Base-by-base conservation (phyloP, 176 grass and related monocot species). In the Tuctoria greenei region DNA sequence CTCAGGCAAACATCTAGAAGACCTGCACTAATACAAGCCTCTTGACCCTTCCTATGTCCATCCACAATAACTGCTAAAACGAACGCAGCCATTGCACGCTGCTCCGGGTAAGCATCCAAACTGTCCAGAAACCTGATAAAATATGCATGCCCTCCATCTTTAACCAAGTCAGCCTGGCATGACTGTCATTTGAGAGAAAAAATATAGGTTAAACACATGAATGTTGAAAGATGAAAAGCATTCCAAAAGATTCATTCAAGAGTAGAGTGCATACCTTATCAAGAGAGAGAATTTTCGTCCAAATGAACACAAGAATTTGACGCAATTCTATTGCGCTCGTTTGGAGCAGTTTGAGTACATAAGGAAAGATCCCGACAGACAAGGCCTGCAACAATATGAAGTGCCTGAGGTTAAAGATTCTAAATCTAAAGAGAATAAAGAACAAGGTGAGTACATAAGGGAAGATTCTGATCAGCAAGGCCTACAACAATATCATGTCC, bases 281-380 rank as follows among this genome's bases (percentile, higher is more conserved):
- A 66, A 99, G 91, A 51, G 95, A 90, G 67, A 99, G 91, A 82
- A 99, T 99, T 84, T 99, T 99, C 69, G 95, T 99, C 95, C 95
- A 99, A 82, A 99, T 95, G 71, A 99, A 99, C 52, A 99, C 91
- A 76, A 99, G 91, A 82, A 99, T 99, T 87, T 99, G 95, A 16
- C 89, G 91, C 66, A 99, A 64, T 65, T 99, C 95, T 58, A 85
- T 74, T 6, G 91, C 95, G 75, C 89, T 92, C 82, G 95, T 99
- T 92, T 99, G 95, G 51, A 99, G 77, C 65, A 99, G 85, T 85
- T 95, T 99, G 26, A 99, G 92, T 35, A 95, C 95, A 46, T 90
- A 95, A 85, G 95, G 95, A 74, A 99, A 99, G 59, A 99, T 99
- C 62, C 95, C 95, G 24, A 99, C 95, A 46, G 95, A 99, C 42